phyloP scores from a whole-genome alignment of 2,329 filamentous ascomycete species.

The Trichophyton rubrum region DNA sequence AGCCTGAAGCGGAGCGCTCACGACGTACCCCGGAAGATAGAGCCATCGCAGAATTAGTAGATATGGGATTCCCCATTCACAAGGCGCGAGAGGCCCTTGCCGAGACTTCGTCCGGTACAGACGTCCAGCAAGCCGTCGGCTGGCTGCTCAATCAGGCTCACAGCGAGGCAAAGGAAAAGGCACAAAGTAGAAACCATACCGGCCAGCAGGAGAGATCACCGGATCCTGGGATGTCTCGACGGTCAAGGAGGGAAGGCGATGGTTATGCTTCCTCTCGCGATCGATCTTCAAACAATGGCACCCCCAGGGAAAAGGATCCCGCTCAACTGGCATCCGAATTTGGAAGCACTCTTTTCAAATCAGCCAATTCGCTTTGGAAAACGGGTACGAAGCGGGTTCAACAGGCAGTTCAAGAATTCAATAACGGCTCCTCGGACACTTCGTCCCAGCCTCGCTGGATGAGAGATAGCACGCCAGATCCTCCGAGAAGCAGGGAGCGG shows the following conservation, averaged over 20 bases:
- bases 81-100: conserved; percentile 43
- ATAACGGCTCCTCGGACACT: conserved; percentile 52
- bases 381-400: conserved; percentile 85
- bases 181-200: conserved; percentile 16
- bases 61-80: conserved; percentile 85
- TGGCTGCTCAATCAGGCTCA: conserved; percentile 89
- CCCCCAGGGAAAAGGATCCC: conserved; percentile 53
- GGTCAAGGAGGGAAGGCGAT: background rate
- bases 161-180: conserved; percentile 63
- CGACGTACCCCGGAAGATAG: conserved; percentile 50
- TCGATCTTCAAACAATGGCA: conserved; percentile 12
- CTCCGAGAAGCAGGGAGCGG: conserved; percentile 10
- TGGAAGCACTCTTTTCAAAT: conserved; percentile 76
- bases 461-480: conserved; percentile 49
- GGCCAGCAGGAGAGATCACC: conserved; percentile 30
- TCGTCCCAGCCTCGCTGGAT: conserved; percentile 83
- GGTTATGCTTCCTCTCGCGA: conserved; percentile 18
- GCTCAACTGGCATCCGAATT: conserved; percentile 70
- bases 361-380: conserved; percentile 91
- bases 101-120: conserved; percentile 9
- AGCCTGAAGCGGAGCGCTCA: conserved; percentile 7
- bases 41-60: conserved; percentile 76
- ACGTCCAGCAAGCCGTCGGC: conserved; percentile 30
- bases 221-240: conserved; percentile 2
- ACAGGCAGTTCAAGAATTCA: conserved; percentile 79